Percentiles rank a stretch among this genome's conserved stretches.
Conservation (phyloP, 768 basidiomycete species). For the Amanita phalloides region DNA sequence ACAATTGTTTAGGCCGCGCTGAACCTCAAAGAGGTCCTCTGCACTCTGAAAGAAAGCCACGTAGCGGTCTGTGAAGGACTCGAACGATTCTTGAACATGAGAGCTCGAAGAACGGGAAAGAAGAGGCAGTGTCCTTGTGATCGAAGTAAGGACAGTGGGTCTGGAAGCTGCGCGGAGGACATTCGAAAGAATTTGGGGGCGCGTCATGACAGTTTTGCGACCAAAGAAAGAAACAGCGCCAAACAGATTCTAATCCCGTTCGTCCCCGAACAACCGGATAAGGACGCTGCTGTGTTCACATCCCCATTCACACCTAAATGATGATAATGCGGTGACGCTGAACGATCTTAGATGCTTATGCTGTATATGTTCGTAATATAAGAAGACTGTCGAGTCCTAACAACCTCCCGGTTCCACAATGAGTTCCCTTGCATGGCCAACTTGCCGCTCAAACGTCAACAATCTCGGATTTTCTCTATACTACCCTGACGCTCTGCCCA, state of each 20-base stretch:
- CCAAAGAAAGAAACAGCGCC: not conserved
- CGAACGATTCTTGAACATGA: constrained; percentile 87
- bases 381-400: not conserved
- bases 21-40: constrained; percentile 96
- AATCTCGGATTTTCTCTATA: too few relatives aligned
- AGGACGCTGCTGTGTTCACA: too few relatives aligned
- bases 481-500: not conserved
- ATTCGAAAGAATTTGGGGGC: constrained; percentile 40
- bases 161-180: constrained; percentile 51
- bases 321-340: too few relatives aligned
- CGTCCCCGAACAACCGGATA: too few relatives aligned
- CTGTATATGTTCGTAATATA: not conserved
- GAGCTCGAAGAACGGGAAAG: constrained; percentile 39
- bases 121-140: constrained; percentile 27
- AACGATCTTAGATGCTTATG: not conserved
- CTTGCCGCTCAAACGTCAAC: not conserved
- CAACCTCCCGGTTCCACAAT: too few relatives aligned
- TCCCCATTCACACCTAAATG: too few relatives aligned
- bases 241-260: not conserved
- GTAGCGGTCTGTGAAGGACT: constrained; percentile 90
- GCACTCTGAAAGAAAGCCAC: constrained; percentile 88
- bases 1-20: constrained; percentile 98
- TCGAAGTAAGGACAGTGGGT: constrained; percentile 27
- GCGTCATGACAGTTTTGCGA: constrained; percentile 4
- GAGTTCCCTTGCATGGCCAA: not conserved